These are phyloP conservation scores for Kodamaea fungicola DNA, from an alignment of 1,139 yeast genomes.

Conservation along the genomic window DNA sequence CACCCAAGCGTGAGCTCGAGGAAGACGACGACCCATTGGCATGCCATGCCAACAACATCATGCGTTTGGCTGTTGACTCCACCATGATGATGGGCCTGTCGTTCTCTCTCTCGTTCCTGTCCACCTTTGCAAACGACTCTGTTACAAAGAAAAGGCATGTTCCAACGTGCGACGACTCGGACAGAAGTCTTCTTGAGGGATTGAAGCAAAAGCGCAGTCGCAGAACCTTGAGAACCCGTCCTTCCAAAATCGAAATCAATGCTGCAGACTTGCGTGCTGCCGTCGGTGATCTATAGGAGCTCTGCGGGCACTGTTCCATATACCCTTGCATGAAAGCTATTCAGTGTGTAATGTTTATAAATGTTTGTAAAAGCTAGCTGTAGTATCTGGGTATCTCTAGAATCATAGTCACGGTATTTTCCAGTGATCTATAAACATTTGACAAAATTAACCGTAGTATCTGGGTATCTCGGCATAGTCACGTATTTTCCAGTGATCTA, in stretches of 20 bases:
- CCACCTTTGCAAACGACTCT: slow-evolving; percentile 34
- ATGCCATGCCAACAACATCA: slow-evolving; percentile 46
- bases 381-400: slow-evolving; percentile 18
- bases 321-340: no score
- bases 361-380: no score
- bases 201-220: slow-evolving; percentile 20
- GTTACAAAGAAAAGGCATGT: slow-evolving; percentile 17
- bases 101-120: slow-evolving; percentile 33
- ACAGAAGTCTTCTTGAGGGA: slow-evolving; percentile 28
- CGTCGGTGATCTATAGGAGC: slow-evolving; percentile 11
- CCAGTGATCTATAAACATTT: no score
- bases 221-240: slow-evolving; percentile 17
- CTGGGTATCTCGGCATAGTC: no score
- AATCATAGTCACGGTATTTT: slow-evolving; percentile 17
- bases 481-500: no score
- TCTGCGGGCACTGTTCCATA: no score
- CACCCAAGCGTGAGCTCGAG: slow-evolving; percentile 14
- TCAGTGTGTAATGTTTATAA: no score
- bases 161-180: slow-evolving; percentile 29
- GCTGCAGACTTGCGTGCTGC: slow-evolving; percentile 38
- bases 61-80: slow-evolving; percentile 49
- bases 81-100: slow-evolving; percentile 43
- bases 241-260: slow-evolving; percentile 30
- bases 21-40: slow-evolving; percentile 41
- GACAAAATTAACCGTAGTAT: no score